Percentiles rank a stretch among this genome's conserved stretches.
These are phyloP conservation scores for Powellomyces hirtus DNA, from an alignment of 192 early-diverging fungal genomes.

Conservation along the genomic window DNA sequence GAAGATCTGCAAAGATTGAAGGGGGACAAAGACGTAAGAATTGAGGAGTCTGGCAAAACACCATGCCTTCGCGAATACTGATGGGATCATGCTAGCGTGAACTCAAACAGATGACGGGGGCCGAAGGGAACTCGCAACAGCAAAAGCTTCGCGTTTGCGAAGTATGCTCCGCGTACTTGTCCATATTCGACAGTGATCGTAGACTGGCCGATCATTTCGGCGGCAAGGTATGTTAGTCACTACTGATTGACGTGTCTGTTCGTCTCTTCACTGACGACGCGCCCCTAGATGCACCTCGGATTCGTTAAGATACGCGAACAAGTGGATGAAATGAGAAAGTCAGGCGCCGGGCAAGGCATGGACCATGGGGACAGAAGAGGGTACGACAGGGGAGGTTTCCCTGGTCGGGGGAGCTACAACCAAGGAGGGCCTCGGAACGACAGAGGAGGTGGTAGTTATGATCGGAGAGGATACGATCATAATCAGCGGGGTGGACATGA, in stretches of 20 bases:
- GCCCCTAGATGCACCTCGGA: slow-evolving; percentile 51
- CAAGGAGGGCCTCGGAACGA: slow-evolving; percentile 5
- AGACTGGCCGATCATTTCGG: slow-evolving; percentile 42
- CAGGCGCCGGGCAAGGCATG: slow-evolving; percentile 17
- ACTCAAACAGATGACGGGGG: slow-evolving; percentile 33
- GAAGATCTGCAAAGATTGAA: slow-evolving; percentile 43
- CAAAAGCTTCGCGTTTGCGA: slow-evolving; percentile 59
- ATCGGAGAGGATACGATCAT: neutral
- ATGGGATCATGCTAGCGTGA: slow-evolving; percentile 40
- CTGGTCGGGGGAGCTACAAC: neutral
- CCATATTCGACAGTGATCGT: slow-evolving; percentile 51
- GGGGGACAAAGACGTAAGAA: slow-evolving; percentile 42
- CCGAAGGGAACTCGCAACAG: slow-evolving; percentile 48
- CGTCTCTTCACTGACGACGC: too few species aligned
- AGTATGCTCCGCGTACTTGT: slow-evolving; percentile 52
- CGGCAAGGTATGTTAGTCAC: slow-evolving; percentile 36
- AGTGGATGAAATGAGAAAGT: slow-evolving; percentile 44
- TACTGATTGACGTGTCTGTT: too few species aligned
- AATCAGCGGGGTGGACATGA: neutral
- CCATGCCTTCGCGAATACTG: too few species aligned
- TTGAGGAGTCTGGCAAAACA: too few species aligned
- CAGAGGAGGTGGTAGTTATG: neutral
- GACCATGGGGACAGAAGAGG: slow-evolving; percentile 3
- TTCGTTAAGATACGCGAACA: slow-evolving; percentile 51
- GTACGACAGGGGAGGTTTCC: neutral